Evolutionary conservation across 176 grass and related monocot genomes (phyloP).

Genomic region (Lolium perenne): DNA sequence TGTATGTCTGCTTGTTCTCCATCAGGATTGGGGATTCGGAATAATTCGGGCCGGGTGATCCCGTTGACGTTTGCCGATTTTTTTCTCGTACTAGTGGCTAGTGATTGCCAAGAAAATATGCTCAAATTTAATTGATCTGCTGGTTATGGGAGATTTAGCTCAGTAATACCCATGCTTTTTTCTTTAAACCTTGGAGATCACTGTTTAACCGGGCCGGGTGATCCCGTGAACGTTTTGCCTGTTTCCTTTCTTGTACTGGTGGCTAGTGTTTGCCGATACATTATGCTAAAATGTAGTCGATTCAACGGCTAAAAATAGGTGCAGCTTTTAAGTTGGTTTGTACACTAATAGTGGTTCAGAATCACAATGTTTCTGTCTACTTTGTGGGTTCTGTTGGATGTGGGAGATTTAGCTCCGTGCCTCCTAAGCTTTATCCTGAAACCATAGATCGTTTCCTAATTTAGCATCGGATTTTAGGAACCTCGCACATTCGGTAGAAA

Average conservation of each 20-base stretch:
- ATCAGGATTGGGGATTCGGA: too few species aligned
- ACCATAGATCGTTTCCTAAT: neutral
- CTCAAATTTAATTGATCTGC: neutral
- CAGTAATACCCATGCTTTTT: too few species aligned
- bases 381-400: neutral
- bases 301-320: neutral
- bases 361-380: neutral
- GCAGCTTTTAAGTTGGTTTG: neutral
- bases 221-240: neutral
- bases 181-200: neutral
- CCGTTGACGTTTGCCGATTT: neutral
- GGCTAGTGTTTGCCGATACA: slow-evolving; percentile 5
- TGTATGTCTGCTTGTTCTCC: too few species aligned
- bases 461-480: neutral
- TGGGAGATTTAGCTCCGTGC: neutral
- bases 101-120: neutral
- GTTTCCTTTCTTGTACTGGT: neutral
- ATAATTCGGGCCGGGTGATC: neutral
- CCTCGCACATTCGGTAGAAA: slow-evolving; percentile 10
- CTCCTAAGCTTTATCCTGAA: neutral
- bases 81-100: neutral
- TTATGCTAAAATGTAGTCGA: neutral
- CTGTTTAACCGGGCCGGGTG: neutral
- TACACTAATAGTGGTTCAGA: neutral
- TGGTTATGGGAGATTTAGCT: too few species aligned